These are phyloP conservation scores for Penicillium manginii DNA, from an alignment of 495 filamentous ascomycete genomes.

Conservation along the genomic window DNA sequence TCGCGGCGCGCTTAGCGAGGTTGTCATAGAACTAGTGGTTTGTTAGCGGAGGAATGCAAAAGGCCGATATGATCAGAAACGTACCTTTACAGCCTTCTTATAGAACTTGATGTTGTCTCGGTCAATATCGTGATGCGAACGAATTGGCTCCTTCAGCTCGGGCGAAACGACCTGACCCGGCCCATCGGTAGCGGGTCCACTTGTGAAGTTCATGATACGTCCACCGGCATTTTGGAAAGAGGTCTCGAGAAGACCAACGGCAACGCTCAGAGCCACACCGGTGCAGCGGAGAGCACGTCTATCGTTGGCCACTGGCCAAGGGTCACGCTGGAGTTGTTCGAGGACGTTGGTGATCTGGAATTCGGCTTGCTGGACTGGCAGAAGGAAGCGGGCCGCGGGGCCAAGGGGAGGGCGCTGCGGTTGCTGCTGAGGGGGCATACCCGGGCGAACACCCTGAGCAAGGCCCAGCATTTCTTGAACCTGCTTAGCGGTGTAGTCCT, in stretches of 20 bases:
- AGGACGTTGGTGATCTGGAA: slow-evolving; percentile 97
- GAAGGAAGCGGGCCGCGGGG: slow-evolving; percentile 84
- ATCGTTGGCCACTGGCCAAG: slow-evolving; percentile 96
- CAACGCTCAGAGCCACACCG: slow-evolving; percentile 93
- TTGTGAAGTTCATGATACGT: slow-evolving; percentile 96
- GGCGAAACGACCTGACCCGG: slow-evolving; percentile 96
- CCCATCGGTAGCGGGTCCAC: slow-evolving; percentile 93
- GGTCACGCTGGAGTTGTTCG: slow-evolving; percentile 96
- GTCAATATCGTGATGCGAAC: slow-evolving; percentile 99
- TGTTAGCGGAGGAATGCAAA: slow-evolving; percentile 13
- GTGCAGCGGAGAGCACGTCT: slow-evolving; percentile 91
- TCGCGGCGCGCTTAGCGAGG: slow-evolving; percentile 92
- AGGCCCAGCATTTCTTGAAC: slow-evolving; percentile 98
- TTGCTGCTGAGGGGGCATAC: slow-evolving; percentile 67
- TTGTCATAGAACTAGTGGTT: slow-evolving; percentile 89
- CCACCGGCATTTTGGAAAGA: slow-evolving; percentile 95
- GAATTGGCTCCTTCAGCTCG: slow-evolving; percentile 95
- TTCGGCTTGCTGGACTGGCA: slow-evolving; percentile 95
- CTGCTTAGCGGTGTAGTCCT: slow-evolving; percentile 95
- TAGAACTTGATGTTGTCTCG: slow-evolving; percentile 99
- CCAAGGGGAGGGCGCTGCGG: slow-evolving; percentile 80
- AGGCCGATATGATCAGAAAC: slow-evolving; percentile 15
- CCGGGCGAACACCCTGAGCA: slow-evolving; percentile 70
- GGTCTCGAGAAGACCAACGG: slow-evolving; percentile 87
- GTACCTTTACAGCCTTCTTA: slow-evolving; percentile 97